Base-by-base conservation (phyloP, 2,329 filamentous ascomycete genomes). In the Fusarium metavorans region DNA sequence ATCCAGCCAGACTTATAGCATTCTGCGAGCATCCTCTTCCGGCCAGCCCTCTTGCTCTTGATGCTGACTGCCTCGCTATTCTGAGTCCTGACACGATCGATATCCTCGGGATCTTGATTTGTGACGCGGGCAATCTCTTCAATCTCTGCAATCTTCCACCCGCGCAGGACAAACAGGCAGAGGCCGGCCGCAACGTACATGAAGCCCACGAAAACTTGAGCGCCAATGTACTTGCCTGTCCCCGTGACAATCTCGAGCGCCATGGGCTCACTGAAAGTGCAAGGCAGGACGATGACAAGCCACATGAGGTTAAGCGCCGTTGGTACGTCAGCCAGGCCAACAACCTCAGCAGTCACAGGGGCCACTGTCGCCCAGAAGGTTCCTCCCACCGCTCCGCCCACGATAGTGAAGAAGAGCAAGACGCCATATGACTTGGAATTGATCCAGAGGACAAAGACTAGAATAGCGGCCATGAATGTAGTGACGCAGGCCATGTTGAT, bases 391-490 rank as follows among this genome's bases (percentile, higher is more conserved):
- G 85, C 87, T 3, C 94, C 94, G 5, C 93, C 93, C 2, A 94
- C 81, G 16, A 96, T 82, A 1, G 91, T 88, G 78, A 94, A 96
- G 76, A 95, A 88, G 35, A 96, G 87, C 32, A 94, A 85, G 0
- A 94, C 89, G 1, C 90, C 92, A 72, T 91, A 93, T 13, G 80
- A 81, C 72, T 87, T 88, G 48, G 90, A 89, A 2, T 93, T 92
- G 64, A 91, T 90, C 94, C 94, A 96, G 37, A 96, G 87, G 23
- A 92, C 88, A 52, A 96, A 87, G 41, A 89, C 88, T 39, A 93
- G 89, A 1, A 95, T 69, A 8, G 90, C 92, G 2, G 89, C 88
- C 4, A 92, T 79, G 37, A 93, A 88, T 0, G 93, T 94, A 80
- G 91, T 90, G 1, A 89, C 79, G 3, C 85, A 87, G 1, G 93